These are phyloP conservation scores for Yamadazyma friedrichii DNA, from an alignment of 1,139 yeast genomes.

Conservation along the genomic window DNA sequence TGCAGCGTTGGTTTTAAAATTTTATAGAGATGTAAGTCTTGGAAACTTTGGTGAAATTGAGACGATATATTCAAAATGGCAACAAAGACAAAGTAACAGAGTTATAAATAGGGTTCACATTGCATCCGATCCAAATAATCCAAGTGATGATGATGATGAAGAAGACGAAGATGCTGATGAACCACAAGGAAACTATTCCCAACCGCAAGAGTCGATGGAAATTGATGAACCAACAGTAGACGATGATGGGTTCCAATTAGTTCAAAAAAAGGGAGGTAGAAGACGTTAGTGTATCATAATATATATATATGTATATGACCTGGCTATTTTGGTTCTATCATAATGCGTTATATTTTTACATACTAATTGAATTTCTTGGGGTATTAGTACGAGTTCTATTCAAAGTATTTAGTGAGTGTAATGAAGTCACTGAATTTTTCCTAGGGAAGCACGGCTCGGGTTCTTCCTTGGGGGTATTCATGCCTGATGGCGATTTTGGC, in stretches of 20 bases:
- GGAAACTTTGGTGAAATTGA: conserved; percentile 58
- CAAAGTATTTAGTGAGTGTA: conserved; percentile 43
- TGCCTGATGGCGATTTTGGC: conserved; percentile 22
- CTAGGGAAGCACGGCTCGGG: conserved; percentile 21
- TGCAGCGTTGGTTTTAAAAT: conserved; percentile 62
- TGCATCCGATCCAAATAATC: conserved; percentile 60
- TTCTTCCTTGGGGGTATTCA: conserved; percentile 32
- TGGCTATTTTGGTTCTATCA: too few species aligned
- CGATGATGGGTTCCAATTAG: conserved; percentile 92
- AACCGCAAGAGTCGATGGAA: conserved; percentile 32
- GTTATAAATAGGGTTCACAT: conserved; percentile 29
- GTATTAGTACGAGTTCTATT: conserved; percentile 40
- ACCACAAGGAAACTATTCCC: conserved; percentile 26
- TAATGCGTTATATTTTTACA: conserved; percentile 8
- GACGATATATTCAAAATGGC: conserved; percentile 57
- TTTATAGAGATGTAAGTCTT: conserved; percentile 63
- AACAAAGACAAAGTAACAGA: conserved; percentile 45
- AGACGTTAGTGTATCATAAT: conserved; percentile 7
- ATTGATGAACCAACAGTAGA: conserved; percentile 66
- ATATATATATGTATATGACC: background rate
- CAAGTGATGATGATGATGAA: conserved; percentile 48
- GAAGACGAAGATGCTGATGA: conserved; percentile 28
- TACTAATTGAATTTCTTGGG: conserved; percentile 41
- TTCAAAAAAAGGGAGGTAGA: conserved; percentile 53
- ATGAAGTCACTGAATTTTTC: conserved; percentile 35